Evolutionary conservation across 2,329 filamentous ascomycete genomes (phyloP).

Genomic region (Myotisia sp.): DNA sequence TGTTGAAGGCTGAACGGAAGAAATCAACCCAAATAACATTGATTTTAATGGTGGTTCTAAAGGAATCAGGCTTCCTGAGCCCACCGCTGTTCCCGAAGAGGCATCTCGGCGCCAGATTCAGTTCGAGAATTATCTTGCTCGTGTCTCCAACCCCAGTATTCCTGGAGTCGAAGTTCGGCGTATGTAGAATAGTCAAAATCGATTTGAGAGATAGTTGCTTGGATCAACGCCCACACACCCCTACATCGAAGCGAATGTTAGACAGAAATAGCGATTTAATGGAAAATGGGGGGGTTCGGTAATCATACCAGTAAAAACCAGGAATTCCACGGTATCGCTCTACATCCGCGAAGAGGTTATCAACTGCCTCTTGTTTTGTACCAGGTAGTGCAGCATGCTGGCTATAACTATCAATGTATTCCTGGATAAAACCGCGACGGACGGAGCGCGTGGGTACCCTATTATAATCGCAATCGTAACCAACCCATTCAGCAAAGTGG

Average conservation of each 20-base stretch:
- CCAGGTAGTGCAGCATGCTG: conserved; percentile 29
- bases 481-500: conserved; percentile 96
- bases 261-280: not conserved
- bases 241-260: conserved; percentile 29
- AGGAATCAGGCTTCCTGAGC: conserved; percentile 36
- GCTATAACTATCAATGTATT: conserved; percentile 69
- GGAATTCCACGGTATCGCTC: conserved; percentile 79
- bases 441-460: conserved; percentile 65
- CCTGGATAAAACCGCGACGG: conserved; percentile 63
- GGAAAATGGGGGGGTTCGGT: not conserved
- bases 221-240: conserved; percentile 94
- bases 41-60: conserved; percentile 9
- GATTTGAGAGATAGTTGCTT: conserved; percentile 85
- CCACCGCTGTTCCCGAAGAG: conserved; percentile 70
- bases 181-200: conserved; percentile 94
- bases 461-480: conserved; percentile 84
- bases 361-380: conserved; percentile 48
- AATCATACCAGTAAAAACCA: conserved; percentile 56
- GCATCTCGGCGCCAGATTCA: conserved; percentile 43
- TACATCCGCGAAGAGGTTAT: conserved; percentile 62
- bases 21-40: no score
- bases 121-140: conserved; percentile 52
- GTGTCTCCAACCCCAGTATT: conserved; percentile 86
- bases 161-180: conserved; percentile 68
- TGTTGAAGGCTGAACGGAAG: no score